Evolutionary conservation across 306 rosid species (phyloP).

Genomic region (Astragalus glycyphyllos): DNA sequence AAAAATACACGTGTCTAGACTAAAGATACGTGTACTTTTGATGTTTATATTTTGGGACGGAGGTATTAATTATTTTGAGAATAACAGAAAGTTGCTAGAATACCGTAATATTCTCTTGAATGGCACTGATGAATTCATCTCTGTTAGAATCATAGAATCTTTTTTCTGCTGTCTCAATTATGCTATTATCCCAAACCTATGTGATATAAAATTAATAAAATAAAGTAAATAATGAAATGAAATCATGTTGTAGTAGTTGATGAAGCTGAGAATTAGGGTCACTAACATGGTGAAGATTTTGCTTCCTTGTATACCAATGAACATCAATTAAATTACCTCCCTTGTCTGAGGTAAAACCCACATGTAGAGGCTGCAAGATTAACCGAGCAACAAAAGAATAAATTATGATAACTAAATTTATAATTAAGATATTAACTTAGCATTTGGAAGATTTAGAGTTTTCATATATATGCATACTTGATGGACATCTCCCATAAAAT

Average conservation of each 20-base stretch:
- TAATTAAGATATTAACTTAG: slow-evolving; percentile 7
- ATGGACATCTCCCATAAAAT: slow-evolving; percentile 91
- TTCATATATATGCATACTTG: slow-evolving; percentile 53
- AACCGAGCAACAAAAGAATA: slow-evolving; percentile 27
- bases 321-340: slow-evolving; percentile 79
- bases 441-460: background rate
- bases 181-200: slow-evolving; percentile 80
- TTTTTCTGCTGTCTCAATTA: slow-evolving; percentile 78
- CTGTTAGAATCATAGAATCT: slow-evolving; percentile 54
- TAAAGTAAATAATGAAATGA: background rate
- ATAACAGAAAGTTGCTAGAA: slow-evolving; percentile 1
- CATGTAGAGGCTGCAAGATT: slow-evolving; percentile 87
- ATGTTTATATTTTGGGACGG: too few relatives aligned
- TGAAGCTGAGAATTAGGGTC: slow-evolving; percentile 29
- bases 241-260: slow-evolving; percentile 11
- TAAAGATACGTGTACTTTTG: too few relatives aligned
- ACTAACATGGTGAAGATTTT: slow-evolving; percentile 95
- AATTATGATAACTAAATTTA: background rate
- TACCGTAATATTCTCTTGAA: slow-evolving; percentile 79
- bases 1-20: too few relatives aligned
- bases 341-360: slow-evolving; percentile 80
- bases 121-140: slow-evolving; percentile 49
- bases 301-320: slow-evolving; percentile 78
- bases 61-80: background rate
- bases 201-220: slow-evolving; percentile 3